These are phyloP conservation scores for Pythium aquatile DNA, from an alignment of 352 stramenopile genomes.

Conservation along the genomic window DNA sequence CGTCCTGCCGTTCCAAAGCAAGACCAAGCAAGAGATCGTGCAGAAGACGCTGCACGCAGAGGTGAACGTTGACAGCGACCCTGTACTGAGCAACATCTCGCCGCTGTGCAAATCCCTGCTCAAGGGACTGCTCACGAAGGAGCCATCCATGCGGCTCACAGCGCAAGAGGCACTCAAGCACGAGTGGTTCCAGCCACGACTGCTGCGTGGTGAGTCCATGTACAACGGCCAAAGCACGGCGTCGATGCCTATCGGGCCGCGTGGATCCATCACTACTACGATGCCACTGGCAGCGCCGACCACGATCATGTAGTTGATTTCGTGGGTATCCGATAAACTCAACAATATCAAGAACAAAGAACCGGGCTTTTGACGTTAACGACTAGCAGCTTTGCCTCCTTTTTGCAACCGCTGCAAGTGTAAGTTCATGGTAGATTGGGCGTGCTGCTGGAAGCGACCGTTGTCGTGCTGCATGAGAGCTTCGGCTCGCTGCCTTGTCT, in stretches of 20 bases:
- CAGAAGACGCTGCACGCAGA: constrained; percentile 88
- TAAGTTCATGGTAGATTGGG: constrained; percentile 13
- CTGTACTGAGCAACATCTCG: constrained; percentile 57
- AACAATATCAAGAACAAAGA: background rate
- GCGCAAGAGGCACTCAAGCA: constrained; percentile 77
- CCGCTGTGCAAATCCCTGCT: constrained; percentile 61
- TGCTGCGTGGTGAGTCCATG: constrained; percentile 21
- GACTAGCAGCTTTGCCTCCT: constrained; percentile 21
- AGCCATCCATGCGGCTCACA: constrained; percentile 74
- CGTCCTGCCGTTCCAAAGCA: constrained; percentile 90
- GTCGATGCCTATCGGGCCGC: constrained; percentile 19
- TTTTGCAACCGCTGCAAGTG: constrained; percentile 23
- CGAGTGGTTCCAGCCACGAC: constrained; percentile 63
- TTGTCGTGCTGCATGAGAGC: constrained; percentile 2
- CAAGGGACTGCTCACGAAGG: constrained; percentile 82
- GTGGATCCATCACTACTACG: constrained; percentile 26
- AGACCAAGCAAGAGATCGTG: constrained; percentile 91
- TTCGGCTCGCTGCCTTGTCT: constrained; percentile 20
- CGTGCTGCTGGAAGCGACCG: background rate
- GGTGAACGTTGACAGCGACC: constrained; percentile 74
- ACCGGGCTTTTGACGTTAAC: background rate
- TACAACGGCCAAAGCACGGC: background rate
- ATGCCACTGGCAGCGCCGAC: constrained; percentile 6
- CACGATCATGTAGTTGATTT: constrained; percentile 20
- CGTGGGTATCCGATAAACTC: background rate